Percentiles rank a stretch among this genome's conserved stretches.
phyloP scores from a whole-genome alignment of 352 stramenopile species.

The Phytophthora nicotianae region DNA sequence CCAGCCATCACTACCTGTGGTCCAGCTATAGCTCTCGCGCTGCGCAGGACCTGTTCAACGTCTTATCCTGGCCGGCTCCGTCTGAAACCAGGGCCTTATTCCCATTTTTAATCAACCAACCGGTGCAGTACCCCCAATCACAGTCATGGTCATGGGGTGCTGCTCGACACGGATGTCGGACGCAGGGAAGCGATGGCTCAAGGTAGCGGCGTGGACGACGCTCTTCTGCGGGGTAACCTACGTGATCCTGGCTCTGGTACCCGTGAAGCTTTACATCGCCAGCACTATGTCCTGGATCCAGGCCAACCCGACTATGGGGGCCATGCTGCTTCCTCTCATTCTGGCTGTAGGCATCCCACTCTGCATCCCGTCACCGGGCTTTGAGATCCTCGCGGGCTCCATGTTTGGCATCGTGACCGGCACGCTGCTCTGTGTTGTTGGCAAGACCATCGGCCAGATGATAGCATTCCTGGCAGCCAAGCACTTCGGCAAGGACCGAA shows the following conservation, averaged over 20 bases:
- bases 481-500: constrained; percentile 51
- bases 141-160: constrained; percentile 8
- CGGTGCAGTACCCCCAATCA: constrained; percentile 9
- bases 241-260: constrained; percentile 37
- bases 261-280: constrained; percentile 47
- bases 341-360: constrained; percentile 62
- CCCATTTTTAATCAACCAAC: constrained; percentile 18
- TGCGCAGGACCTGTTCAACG: not conserved
- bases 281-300: constrained; percentile 54
- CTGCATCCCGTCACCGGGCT: constrained; percentile 67
- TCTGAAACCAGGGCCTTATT: constrained; percentile 18
- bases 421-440: constrained; percentile 54
- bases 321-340: constrained; percentile 62
- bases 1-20: constrained; percentile 13
- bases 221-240: constrained; percentile 16
- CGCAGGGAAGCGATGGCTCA: constrained; percentile 33
- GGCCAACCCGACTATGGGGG: constrained; percentile 42
- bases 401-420: constrained; percentile 64
- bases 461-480: constrained; percentile 70
- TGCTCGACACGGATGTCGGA: constrained; percentile 13
- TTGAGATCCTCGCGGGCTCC: constrained; percentile 69
- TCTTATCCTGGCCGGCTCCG: constrained; percentile 19
- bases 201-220: constrained; percentile 18
- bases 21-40: constrained; percentile 25
- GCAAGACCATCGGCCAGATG: constrained; percentile 68